phyloP scores from a whole-genome alignment of 163 green algal species.

The Volvox carteri region DNA sequence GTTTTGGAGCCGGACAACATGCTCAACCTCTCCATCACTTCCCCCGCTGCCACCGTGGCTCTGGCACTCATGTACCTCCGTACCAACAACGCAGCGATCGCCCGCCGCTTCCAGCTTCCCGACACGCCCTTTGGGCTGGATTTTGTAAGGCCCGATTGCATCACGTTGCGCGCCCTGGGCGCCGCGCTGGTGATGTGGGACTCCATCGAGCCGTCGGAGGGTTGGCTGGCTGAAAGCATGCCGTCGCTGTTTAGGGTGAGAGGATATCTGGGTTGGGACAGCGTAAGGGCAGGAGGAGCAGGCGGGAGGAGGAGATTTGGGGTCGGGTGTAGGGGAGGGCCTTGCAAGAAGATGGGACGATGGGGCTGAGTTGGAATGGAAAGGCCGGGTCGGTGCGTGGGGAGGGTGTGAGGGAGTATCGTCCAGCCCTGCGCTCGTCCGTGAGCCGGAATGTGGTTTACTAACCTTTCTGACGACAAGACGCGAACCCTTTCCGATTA shows the following conservation, averaged over 20 bases:
- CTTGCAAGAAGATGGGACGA: no score
- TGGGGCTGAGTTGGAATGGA: no score
- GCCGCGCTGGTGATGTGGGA: conserved; percentile 91
- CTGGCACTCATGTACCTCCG: conserved; percentile 94
- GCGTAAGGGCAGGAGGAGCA: background rate
- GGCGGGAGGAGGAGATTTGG: background rate
- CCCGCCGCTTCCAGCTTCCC: conserved; percentile 80
- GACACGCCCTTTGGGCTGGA: conserved; percentile 73
- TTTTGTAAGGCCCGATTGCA: conserved; percentile 85
- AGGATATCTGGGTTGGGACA: no score
- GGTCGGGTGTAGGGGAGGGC: no score
- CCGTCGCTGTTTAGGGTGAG: conserved; percentile 57
- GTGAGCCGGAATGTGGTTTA: no score
- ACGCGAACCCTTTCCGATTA: no score
- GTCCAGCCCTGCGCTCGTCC: no score
- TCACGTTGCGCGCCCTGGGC: conserved; percentile 90
- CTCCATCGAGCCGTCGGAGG: conserved; percentile 70
- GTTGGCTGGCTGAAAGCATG: conserved; percentile 84
- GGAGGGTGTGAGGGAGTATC: no score
- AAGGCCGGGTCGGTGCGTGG: no score
- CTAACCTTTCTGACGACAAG: no score
- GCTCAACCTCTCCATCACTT: conserved; percentile 87
- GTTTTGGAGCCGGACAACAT: conserved; percentile 86
- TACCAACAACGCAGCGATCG: conserved; percentile 85
- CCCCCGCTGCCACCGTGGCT: conserved; percentile 89